Evolutionary conservation across 345 rosid genomes (phyloP).

Genomic region (Murraya paniculata): DNA sequence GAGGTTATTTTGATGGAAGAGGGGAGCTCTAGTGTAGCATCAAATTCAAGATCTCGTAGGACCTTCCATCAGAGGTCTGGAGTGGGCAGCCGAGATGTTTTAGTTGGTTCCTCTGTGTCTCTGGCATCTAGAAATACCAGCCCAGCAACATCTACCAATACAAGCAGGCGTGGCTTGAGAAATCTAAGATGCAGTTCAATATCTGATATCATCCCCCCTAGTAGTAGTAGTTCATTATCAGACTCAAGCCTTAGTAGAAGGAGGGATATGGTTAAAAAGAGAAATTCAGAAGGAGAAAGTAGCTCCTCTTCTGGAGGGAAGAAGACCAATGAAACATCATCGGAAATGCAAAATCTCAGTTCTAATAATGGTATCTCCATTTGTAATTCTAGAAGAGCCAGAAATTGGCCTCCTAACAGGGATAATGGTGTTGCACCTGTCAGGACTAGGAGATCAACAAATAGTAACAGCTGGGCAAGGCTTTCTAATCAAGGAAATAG

Average conservation of each 20-base stretch:
- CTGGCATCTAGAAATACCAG: conserved; percentile 38
- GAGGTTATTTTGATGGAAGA: conserved; percentile 27
- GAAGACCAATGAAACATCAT: conserved; percentile 44
- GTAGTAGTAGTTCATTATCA: conserved; percentile 45
- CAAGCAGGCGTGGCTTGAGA: conserved; percentile 43
- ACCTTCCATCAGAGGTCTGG: conserved; percentile 49
- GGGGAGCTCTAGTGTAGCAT: conserved; percentile 49
- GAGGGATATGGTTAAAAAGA: conserved; percentile 43
- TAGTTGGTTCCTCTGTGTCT: conserved; percentile 31
- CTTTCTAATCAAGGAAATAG: conserved; percentile 42
- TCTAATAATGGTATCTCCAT: conserved; percentile 46
- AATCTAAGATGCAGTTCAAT: conserved; percentile 53
- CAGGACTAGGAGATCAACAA: conserved; percentile 51
- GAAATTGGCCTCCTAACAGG: conserved; percentile 42
- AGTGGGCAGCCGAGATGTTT: conserved; percentile 33
- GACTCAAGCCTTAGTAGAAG: conserved; percentile 44
- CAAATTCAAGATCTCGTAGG: conserved; percentile 46
- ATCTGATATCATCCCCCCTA: conserved; percentile 44
- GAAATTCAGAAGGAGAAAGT: conserved; percentile 58
- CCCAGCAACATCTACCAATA: conserved; percentile 36
- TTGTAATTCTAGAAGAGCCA: conserved; percentile 55
- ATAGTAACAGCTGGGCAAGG: conserved; percentile 39
- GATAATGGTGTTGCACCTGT: conserved; percentile 39
- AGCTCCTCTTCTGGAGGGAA: conserved; percentile 63
- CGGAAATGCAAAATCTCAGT: conserved; percentile 37